These are phyloP conservation scores for Poterioochromonas sp. DNA, from an alignment of 352 stramenopile genomes.

Conservation along the genomic window DNA sequence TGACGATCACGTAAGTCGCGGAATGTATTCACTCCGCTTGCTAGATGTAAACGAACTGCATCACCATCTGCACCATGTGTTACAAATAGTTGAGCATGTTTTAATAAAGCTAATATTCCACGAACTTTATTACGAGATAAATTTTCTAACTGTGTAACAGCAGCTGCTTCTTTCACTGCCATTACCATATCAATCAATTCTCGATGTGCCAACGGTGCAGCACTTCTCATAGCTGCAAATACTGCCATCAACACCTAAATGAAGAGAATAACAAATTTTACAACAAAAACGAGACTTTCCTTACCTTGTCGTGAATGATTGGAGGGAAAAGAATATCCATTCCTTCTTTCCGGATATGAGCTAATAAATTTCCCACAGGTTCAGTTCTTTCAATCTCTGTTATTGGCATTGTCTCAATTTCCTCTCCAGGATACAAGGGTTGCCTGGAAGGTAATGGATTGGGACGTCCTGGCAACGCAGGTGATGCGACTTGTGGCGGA, in stretches of 20 bases:
- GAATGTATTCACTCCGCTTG: background rate
- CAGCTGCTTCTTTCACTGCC: background rate
- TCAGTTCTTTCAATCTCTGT: background rate
- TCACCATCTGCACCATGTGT: background rate
- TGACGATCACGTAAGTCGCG: background rate
- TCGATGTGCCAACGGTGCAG: background rate
- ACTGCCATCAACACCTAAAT: background rate
- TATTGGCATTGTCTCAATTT: background rate
- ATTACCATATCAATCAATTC: slow-evolving; percentile 6
- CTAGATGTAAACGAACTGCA: background rate
- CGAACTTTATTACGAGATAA: background rate
- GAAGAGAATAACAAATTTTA: background rate
- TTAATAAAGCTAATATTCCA: background rate
- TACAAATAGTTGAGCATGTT: background rate
- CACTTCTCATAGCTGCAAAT: background rate
- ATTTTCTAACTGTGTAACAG: background rate
- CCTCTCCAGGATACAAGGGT: background rate
- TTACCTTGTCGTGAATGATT: background rate
- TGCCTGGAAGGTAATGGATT: background rate
- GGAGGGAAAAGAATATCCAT: background rate
- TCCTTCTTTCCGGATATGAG: background rate
- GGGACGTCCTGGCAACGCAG: background rate
- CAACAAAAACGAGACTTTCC: background rate
- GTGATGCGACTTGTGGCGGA: background rate
- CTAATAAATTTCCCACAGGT: background rate